phyloP scores from a whole-genome alignment of 2,329 filamentous ascomycete genomes.

The Pestalotiopsis sp. region DNA sequence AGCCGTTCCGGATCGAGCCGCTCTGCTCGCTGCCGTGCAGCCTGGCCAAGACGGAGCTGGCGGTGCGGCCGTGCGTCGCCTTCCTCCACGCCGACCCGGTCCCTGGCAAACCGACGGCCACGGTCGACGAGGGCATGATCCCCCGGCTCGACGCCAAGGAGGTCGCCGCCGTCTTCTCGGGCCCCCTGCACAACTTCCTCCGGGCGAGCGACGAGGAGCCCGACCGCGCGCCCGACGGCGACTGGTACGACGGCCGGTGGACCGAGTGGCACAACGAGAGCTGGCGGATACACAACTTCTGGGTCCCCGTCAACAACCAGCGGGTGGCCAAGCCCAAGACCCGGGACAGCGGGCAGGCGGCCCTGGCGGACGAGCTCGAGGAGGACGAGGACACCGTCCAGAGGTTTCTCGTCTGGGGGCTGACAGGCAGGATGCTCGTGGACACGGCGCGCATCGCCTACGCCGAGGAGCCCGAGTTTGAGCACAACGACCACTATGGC shows the following conservation, averaged over 20 bases:
- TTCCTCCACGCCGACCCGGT: constrained; percentile 68
- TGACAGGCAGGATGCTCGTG: constrained; percentile 90
- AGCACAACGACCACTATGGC: constrained; percentile 60
- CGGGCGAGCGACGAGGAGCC: constrained; percentile 54
- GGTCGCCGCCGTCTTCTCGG: constrained; percentile 92
- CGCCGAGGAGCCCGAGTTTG: constrained; percentile 80
- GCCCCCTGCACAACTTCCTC: constrained; percentile 84
- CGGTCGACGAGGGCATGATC: constrained; percentile 72
- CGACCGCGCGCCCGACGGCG: constrained; percentile 49
- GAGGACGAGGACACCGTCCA: constrained; percentile 47
- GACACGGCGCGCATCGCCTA: constrained; percentile 88
- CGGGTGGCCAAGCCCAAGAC: constrained; percentile 62
- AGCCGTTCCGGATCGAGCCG: constrained; percentile 82
- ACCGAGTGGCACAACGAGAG: constrained; percentile 73
- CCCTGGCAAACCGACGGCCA: constrained; percentile 33
- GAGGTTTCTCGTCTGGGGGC: constrained; percentile 87
- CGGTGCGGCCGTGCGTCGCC: constrained; percentile 76
- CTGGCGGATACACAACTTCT: constrained; percentile 93
- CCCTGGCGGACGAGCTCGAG: constrained; percentile 25
- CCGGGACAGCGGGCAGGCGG: constrained; percentile 27
- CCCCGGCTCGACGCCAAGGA: constrained; percentile 85
- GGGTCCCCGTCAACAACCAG: constrained; percentile 77
- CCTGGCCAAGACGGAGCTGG: constrained; percentile 72
- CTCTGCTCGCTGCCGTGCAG: constrained; percentile 82
- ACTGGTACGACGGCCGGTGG: constrained; percentile 89